phyloP scores from a whole-genome alignment of 257 asterid species.

The Orobanche coerulescens region DNA sequence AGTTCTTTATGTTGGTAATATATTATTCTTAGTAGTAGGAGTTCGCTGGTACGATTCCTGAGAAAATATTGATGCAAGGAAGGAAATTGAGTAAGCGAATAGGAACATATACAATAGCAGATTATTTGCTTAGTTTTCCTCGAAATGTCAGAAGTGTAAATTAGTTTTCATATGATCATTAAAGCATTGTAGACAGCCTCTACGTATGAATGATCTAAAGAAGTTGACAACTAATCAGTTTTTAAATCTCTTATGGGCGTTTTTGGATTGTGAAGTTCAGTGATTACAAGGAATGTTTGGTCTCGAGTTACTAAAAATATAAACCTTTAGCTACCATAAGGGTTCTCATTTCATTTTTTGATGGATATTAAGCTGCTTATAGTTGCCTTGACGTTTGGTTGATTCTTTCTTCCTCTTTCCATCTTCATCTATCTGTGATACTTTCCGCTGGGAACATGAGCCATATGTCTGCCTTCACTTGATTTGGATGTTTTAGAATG shows the following conservation, averaged over 20 bases:
- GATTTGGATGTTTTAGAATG: too few relatives aligned
- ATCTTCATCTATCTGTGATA: too few relatives aligned
- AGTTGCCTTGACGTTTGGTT: too few relatives aligned
- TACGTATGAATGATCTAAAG: not conserved
- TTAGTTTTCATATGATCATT: too few relatives aligned
- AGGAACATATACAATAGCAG: not conserved
- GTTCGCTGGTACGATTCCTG: not conserved
- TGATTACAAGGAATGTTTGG: not conserved
- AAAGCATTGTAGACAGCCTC: not conserved
- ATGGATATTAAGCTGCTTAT: too few relatives aligned
- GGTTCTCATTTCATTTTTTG: too few relatives aligned
- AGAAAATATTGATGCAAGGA: not conserved
- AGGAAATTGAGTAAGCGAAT: not conserved
- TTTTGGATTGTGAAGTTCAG: not conserved
- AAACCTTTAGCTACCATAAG: too few relatives aligned
- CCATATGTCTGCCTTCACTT: too few relatives aligned
- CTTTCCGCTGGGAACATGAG: too few relatives aligned
- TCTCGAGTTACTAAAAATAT: too few relatives aligned
- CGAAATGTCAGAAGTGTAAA: not conserved
- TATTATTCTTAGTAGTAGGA: not conserved
- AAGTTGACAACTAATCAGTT: not conserved
- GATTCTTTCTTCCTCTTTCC: too few relatives aligned
- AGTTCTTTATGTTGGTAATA: not conserved
- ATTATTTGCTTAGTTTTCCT: not conserved
- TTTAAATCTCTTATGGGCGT: not conserved